Base-by-base conservation (phyloP, 768 basidiomycete species). In the Pleurotus cornucopiae region DNA sequence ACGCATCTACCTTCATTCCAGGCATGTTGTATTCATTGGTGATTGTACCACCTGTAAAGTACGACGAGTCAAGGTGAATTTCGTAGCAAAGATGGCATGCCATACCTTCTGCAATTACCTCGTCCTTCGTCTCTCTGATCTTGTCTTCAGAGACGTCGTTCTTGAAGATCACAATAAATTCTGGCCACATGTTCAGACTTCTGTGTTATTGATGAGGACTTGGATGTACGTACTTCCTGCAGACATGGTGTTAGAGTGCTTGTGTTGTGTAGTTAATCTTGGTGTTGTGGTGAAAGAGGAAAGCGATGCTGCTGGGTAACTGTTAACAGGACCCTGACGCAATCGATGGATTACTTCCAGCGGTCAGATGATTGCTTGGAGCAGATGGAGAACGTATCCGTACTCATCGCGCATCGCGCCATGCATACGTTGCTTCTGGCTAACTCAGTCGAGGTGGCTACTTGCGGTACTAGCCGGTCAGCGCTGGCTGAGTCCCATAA, bases 121-220 rank as follows among this genome's bases (percentile, higher is more conserved):
- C 66, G 0, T 68, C 57, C 5, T 65, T 72, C 57, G 73, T 81
- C 47, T 75, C 60, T 23, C 76, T 60, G 37, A 84, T 71, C 53
- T 75, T 64, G 6, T 73, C 75, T 25, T 68, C 47, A 21, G 75
- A 64, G 40, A 72, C 78, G 23, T 55, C 46, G 2, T 76, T 65
- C 66, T 83, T 83, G 71, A 85, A 84, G 6, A 81, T 73, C 39
- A 85, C 76, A 52, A 84, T 83, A 62, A 73, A 83, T 60, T 68
- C 82, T 84, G 57, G 39, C 18, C n/a, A 34, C n/a, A 34, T 9
- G 1, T 34, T 34, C 9, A 34, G 11, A 11, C 26, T 45, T 16
- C n/a, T 56, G 26, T 13, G 26, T 39, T 18, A 9, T 7, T 7
- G 30, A 34, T 34, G 7, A 11, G 2, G 9, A 34, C 30, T 1